These are phyloP conservation scores for Kwoniella bestiolae DNA, from an alignment of 768 basidiomycete genomes.

Conservation along the genomic window DNA sequence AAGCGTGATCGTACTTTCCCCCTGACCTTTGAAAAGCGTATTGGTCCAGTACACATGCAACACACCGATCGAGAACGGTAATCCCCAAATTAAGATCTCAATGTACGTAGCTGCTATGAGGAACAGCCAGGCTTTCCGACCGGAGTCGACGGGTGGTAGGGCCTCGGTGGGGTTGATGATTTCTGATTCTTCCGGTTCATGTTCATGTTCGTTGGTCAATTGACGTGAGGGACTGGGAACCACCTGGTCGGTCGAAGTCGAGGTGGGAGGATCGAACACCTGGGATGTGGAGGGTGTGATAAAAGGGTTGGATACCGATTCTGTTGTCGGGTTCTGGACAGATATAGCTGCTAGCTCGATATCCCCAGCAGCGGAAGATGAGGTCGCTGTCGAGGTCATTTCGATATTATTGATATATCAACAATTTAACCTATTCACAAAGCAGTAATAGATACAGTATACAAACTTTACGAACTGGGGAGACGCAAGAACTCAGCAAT, in stretches of 20 bases:
- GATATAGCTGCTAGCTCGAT: constrained; percentile 11
- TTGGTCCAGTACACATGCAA: constrained; percentile 51
- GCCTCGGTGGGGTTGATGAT: constrained; percentile 8
- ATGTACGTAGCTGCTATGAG: constrained; percentile 45
- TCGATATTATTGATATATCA: no score
- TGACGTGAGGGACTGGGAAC: no score
- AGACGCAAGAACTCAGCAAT: no score
- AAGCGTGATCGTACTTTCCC: constrained; percentile 38
- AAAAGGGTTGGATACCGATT: neutral
- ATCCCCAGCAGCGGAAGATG: neutral
- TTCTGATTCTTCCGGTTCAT: neutral
- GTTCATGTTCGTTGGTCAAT: neutral
- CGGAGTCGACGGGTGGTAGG: constrained; percentile 35
- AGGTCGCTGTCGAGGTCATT: neutral
- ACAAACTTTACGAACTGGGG: no score
- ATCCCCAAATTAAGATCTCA: constrained; percentile 48
- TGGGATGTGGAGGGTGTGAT: neutral
- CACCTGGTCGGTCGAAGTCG: no score
- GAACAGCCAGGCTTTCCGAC: constrained; percentile 47
- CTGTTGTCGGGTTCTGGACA: neutral
- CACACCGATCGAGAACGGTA: constrained; percentile 53
- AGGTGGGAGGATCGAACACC: neutral
- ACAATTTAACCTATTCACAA: neutral
- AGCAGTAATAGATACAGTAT: neutral
- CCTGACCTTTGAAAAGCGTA: constrained; percentile 36